These are phyloP conservation scores for Macrophomina pseudophaseolina DNA, from an alignment of 2,329 filamentous ascomycete species.

Conservation along the genomic window DNA sequence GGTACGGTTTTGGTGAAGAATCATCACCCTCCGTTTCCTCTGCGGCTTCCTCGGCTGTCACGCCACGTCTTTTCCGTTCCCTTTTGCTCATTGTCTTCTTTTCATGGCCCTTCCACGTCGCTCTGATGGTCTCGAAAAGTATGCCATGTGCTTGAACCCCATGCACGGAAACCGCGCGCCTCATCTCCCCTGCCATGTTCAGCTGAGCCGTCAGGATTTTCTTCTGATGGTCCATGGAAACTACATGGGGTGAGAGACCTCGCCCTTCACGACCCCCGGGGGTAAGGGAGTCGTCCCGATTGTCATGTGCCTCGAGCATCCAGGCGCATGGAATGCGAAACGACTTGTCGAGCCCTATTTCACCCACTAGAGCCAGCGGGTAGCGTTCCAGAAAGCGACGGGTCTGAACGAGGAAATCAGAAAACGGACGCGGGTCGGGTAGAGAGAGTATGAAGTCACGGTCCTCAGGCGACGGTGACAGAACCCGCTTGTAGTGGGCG, in stretches of 20 bases:
- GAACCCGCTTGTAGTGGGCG: slow-evolving; percentile 69
- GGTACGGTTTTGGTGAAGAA: slow-evolving; percentile 65
- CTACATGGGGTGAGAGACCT: slow-evolving; percentile 69
- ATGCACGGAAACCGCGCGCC: slow-evolving; percentile 70
- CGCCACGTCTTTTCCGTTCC: slow-evolving; percentile 48
- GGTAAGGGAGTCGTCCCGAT: slow-evolving; percentile 60
- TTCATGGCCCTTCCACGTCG: slow-evolving; percentile 74
- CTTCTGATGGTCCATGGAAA: slow-evolving; percentile 72
- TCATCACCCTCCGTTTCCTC: slow-evolving; percentile 24
- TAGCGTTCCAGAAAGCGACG: slow-evolving; percentile 60
- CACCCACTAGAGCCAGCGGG: slow-evolving; percentile 72
- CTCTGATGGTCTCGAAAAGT: slow-evolving; percentile 67
- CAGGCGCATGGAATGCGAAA: slow-evolving; percentile 73
- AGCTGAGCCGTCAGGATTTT: slow-evolving; percentile 70
- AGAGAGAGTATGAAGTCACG: slow-evolving; percentile 57
- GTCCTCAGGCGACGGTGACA: slow-evolving; percentile 62
- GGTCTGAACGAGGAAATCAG: slow-evolving; percentile 62
- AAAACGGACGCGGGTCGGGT: slow-evolving; percentile 66
- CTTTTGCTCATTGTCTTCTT: slow-evolving; percentile 64
- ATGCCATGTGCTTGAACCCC: slow-evolving; percentile 78
- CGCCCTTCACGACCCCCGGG: slow-evolving; percentile 74
- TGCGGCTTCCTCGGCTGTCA: slow-evolving; percentile 15
- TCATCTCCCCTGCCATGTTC: slow-evolving; percentile 70
- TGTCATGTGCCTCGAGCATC: slow-evolving; percentile 48
- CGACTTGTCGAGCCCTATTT: slow-evolving; percentile 77